These are phyloP conservation scores for Salvia sclarea DNA, from an alignment of 305 asterid species.

Conservation along the genomic window DNA sequence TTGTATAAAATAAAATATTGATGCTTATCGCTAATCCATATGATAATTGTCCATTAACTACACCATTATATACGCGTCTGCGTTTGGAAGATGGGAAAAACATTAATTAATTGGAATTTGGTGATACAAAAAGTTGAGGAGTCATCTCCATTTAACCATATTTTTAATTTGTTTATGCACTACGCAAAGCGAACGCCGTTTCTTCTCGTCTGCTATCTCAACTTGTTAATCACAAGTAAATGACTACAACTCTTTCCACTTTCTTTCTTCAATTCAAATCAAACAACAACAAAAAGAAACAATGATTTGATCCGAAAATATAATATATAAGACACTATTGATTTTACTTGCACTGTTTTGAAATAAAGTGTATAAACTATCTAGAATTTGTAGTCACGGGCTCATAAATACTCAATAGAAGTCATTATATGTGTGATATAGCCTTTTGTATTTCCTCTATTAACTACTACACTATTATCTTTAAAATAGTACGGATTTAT, in stretches of 20 bases:
- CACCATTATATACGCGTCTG: constrained; percentile 23
- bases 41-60: constrained; percentile 18
- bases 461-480: too few species aligned
- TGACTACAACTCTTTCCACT: not conserved
- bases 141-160: not conserved
- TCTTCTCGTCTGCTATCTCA: not conserved
- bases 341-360: too few species aligned
- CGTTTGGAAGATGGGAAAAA: constrained; percentile 11
- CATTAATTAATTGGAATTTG: constrained; percentile 23
- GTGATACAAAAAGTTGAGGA: constrained; percentile 17
- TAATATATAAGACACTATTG: not conserved
- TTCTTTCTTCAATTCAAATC: not conserved
- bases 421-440: not conserved
- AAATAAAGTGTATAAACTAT: not conserved
- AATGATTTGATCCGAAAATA: too few species aligned
- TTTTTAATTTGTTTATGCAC: constrained; percentile 18
- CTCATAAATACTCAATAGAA: not conserved
- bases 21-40: not conserved
- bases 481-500: too few species aligned
- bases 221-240: not conserved
- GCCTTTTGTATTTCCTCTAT: not conserved
- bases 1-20: not conserved
- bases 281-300: not conserved
- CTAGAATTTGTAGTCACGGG: too few species aligned
- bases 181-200: constrained; percentile 22